Evolutionary conservation across 768 basidiomycete genomes (phyloP), one percentile per base, ranked within the genome.

Genomic region (Lentinula guzmanii): DNA sequence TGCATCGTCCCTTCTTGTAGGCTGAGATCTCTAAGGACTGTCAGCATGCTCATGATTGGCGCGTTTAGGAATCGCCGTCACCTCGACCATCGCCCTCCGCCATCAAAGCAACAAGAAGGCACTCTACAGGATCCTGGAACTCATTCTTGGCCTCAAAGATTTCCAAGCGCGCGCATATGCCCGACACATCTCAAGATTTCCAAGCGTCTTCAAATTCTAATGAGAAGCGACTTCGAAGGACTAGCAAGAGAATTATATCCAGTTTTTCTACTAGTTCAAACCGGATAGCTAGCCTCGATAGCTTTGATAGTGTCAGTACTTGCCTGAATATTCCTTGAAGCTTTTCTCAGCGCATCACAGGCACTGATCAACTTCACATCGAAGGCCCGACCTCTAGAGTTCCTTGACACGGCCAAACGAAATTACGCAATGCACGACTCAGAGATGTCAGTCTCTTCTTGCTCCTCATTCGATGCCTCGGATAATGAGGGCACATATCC

Each of bases 381-480:
- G 6, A 16, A 28, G 28, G 21, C 15, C 28, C 31, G 24, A 33
- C 37, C 58, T 5, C 15, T 59, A 8, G 45, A 59, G 35, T 48
- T 10, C 46, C 58, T 59, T 10, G 15, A 50, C 18, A 45, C 58
- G 18, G 45, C 35, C 58, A 59, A 50, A 39, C 45, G 58, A 33
- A 35, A 33, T 10, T 59, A 7, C 16, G 13, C 33, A 24, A 46
- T 31, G n/a, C 28, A 37, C 35, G 45, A 59, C 0, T 4, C 34
- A 21, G 60, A 61, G 4, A 53, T 48, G 28, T 53, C 60, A 10
- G 9, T n/a, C 39, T 61, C 60, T 41, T 61, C 60, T n/a, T 52
- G 60, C 60, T 61, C 60, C 39, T 61, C 60, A 15, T 52, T 53
- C 16, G 60, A 61, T 34, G 24, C 63, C 18, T 59, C 58, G 15